phyloP scores from a whole-genome alignment of 345 rosid species.

The Viola odorata region DNA sequence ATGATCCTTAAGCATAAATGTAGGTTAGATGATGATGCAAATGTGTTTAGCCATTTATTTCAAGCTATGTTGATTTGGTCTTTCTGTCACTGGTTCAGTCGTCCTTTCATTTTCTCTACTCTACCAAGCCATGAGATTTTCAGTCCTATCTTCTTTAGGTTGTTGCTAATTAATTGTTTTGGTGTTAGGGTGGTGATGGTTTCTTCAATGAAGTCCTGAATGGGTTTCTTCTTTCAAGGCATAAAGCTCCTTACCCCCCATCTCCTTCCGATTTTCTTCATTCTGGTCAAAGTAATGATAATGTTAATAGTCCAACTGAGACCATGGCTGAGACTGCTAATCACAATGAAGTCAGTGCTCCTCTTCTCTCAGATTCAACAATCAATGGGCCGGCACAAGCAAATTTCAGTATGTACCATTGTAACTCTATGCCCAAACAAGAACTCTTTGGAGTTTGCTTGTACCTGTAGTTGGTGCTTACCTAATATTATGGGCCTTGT shows the following conservation, averaged over 20 bases:
- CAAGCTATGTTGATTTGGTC: too few species aligned
- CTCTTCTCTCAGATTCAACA: constrained; percentile 39
- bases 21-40: too few species aligned
- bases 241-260: constrained; percentile 78
- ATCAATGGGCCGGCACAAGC: constrained; percentile 28
- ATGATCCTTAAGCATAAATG: too few species aligned
- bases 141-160: background rate
- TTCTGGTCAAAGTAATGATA: constrained; percentile 33
- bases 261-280: constrained; percentile 51
- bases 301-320: constrained; percentile 29
- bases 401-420: constrained; percentile 32
- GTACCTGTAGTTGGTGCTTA: constrained; percentile 7
- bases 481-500: background rate
- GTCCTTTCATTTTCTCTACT: constrained; percentile 1
- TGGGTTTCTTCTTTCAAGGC: constrained; percentile 73
- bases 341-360: constrained; percentile 40
- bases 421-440: constrained; percentile 10
- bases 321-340: constrained; percentile 30
- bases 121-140: background rate
- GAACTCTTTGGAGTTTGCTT: constrained; percentile 15
- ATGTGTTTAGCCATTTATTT: too few species aligned
- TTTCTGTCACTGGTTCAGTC: background rate
- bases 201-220: constrained; percentile 90
- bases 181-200: constrained; percentile 87
- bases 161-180: constrained; percentile 16